phyloP scores from a whole-genome alignment of 1,284 basidiomycete species.

The Irpex sp. region DNA sequence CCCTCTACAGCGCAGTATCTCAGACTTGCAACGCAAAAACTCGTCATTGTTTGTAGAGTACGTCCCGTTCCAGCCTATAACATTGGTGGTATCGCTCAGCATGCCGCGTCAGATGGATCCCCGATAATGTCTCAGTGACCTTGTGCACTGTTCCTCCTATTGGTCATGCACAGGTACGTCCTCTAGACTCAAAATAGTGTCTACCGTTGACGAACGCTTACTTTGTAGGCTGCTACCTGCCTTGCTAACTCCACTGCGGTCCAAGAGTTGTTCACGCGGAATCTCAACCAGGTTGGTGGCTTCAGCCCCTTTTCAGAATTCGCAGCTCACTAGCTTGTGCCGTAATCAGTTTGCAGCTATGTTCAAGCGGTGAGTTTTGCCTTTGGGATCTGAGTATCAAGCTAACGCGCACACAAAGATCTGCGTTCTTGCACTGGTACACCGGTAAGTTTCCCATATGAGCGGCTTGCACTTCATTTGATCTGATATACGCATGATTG shows the following conservation, averaged over 20 bases:
- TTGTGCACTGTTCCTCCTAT: slow-evolving; percentile 82
- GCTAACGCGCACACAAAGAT: slow-evolving; percentile 15
- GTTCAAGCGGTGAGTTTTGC: slow-evolving; percentile 57
- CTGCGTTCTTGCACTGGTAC: slow-evolving; percentile 91
- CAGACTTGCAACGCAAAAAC: slow-evolving; percentile 67
- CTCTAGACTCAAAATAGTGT: background rate
- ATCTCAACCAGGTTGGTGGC: slow-evolving; percentile 51
- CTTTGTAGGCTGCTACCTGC: slow-evolving; percentile 63
- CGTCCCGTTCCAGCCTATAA: slow-evolving; percentile 22
- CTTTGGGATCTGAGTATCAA: background rate
- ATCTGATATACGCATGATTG: background rate
- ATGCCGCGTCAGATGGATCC: slow-evolving; percentile 63
- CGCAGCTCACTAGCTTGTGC: background rate
- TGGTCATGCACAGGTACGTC: slow-evolving; percentile 61
- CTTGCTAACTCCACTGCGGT: slow-evolving; percentile 86
- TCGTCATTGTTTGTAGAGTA: slow-evolving; percentile 77
- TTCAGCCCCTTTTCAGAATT: background rate
- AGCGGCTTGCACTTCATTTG: background rate
- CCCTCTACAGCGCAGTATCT: slow-evolving; percentile 37
- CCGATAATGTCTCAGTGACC: slow-evolving; percentile 79
- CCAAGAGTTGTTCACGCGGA: slow-evolving; percentile 89
- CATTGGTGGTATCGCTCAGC: slow-evolving; percentile 7
- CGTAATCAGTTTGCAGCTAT: slow-evolving; percentile 66
- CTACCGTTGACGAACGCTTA: background rate
- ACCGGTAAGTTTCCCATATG: slow-evolving; percentile 39